Base-by-base conservation (phyloP, 2,329 filamentous ascomycete genomes). In the Nemania bipapillata region DNA sequence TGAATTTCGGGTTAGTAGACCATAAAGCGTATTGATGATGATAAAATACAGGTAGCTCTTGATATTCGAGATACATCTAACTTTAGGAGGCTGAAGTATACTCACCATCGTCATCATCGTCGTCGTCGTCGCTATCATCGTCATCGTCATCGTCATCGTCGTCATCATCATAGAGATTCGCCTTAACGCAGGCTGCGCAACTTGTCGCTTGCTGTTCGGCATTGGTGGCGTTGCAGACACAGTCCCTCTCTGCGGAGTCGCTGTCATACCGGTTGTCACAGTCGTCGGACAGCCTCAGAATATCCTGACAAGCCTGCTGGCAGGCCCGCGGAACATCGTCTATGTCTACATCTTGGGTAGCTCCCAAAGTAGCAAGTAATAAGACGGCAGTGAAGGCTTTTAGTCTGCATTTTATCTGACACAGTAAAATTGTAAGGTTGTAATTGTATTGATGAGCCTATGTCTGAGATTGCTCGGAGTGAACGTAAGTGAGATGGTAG, bases 181-280 rank as follows among this genome's bases (percentile, higher is more conserved):
- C 64, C 45, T 66, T 67, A 8, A 67, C 42, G n/a, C 65, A 67
- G 5, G 59, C 59, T 15, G 65, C 65, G 53, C 65, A 67, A 24
- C 32, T 58, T 4, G 7, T 59, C 17, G 58, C 58, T 24, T 63
- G 65, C 22, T 58, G 58, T 22, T 63, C 22, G 3, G 65, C 53
- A 22, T 58, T 67, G 2, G 58, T 6, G 17, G 53, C 65, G 40
- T 63, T 67, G 53, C 65, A 67, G 28, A 67, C 35, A 20, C 59
- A 67, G 30, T 67, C 35, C 6, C 53, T 57, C 28, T 67, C 59
- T 0, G 35, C 58, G 8, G 32, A 9, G 7, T 67, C 59, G 47
- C 40, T 20, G 35, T 35, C 12, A 12, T 15, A 63, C 17, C 30
- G 47, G n/a, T 57, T 57, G 11, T 63, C 65, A 24, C 65, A 67